Evolutionary conservation across 2,329 filamentous ascomycete genomes (phyloP), one percentile per base, ranked within the genome.

Genomic region (Helotiales sp.): DNA sequence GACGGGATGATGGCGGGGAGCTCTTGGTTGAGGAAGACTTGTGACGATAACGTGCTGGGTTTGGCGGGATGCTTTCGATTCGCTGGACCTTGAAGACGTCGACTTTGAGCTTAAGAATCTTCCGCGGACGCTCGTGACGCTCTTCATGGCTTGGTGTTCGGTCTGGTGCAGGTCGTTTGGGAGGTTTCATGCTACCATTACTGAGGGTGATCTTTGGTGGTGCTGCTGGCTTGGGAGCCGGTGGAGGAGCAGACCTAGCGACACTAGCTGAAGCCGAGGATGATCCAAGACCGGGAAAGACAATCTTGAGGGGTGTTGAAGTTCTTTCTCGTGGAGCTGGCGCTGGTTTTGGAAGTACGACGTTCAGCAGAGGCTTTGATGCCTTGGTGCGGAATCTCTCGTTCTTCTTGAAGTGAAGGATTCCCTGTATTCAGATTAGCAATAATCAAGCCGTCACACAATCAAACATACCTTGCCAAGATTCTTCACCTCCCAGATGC

Each of bases 401-500:
- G 4, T 54, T 70, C 22, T 69, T 55, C 42, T 64, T 67, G 56
- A 72, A 71, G 25, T 58, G 36, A 12, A 72, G 47, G 36, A 62
- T 60, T 27, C 70, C 68, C 70, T 71, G 29, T 19, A 29, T n/a
- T n/a, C 36, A 27, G 10, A 33, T 54, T 48, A 60, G 46, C 27
- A 36, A 29, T 33, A 17, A 44, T 22, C 12, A 53, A 27, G 19
- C 19, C 22, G 13, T 49, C 5, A 17, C 27, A 30, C 13, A 31
- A 49, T 27, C 55, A 44, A 42, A 65, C 67, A 58, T 67, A 75
- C 73, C 66, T 71, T 73, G 61, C 73, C 73, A 51, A 70, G 53
- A 57, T 74, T 56, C 52, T 60, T 69, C 56, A 73, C 76, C 31
- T 68, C 75, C 77, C 78, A 82, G 65, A 74, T 75, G 10, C 71